A percentile compares a stretch with the other conserved stretches of the same genome.
These are phyloP conservation scores for Linum tenue DNA, from an alignment of 345 rosid species.

Conservation along the genomic window DNA sequence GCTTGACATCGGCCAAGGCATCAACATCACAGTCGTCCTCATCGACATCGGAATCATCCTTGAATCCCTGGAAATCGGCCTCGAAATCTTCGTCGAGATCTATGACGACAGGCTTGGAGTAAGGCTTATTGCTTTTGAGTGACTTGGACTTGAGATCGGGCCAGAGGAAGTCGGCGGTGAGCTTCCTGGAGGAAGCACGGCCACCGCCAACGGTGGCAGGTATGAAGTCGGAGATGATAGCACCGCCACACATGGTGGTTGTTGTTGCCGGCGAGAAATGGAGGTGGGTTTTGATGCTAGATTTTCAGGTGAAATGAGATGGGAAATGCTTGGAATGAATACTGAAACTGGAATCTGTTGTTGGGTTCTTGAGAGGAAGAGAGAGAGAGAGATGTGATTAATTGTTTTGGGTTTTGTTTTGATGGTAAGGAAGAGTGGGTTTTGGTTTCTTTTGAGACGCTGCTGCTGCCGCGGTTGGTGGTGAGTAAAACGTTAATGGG, in stretches of 20 bases:
- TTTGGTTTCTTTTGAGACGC: too few species aligned
- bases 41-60: slow-evolving; percentile 55
- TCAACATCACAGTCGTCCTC: slow-evolving; percentile 31
- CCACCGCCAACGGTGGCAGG: slow-evolving; percentile 24
- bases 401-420: too few species aligned
- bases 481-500: background rate
- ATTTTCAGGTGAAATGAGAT: background rate
- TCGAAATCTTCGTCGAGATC: slow-evolving; percentile 77
- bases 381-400: too few species aligned
- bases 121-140: slow-evolving; percentile 19
- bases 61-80: slow-evolving; percentile 76
- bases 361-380: too few species aligned
- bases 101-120: slow-evolving; percentile 27
- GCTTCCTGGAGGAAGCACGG: slow-evolving; percentile 23
- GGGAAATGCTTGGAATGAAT: background rate
- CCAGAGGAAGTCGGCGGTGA: slow-evolving; percentile 65
- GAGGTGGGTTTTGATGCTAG: background rate
- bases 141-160: slow-evolving; percentile 53
- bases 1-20: slow-evolving; percentile 40
- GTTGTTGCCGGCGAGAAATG: background rate
- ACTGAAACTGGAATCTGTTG: too few species aligned
- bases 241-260: slow-evolving; percentile 92
- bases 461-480: too few species aligned
- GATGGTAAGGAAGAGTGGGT: too few species aligned
- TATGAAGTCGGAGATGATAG: slow-evolving; percentile 74